These are phyloP conservation scores for Suillus bovinus DNA, from an alignment of 768 basidiomycete species.

Conservation along the genomic window DNA sequence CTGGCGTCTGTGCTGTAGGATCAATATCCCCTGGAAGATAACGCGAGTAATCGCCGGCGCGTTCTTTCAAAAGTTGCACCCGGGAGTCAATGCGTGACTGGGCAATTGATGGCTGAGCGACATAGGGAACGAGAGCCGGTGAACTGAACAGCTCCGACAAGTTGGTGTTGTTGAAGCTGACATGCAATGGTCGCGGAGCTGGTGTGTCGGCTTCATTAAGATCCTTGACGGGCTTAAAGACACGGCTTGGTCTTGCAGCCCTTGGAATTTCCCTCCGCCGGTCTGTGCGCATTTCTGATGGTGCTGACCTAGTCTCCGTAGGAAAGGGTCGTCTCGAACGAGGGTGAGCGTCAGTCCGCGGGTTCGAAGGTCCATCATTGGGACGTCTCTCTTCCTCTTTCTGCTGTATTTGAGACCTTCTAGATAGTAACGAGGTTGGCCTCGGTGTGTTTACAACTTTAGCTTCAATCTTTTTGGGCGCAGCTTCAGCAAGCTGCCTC, in stretches of 20 bases:
- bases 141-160: constrained; percentile 6
- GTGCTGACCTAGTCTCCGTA: neutral
- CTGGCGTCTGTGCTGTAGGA: constrained; percentile 35
- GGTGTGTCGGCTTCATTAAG: neutral
- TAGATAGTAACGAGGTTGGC: neutral
- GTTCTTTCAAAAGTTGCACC: constrained; percentile 35
- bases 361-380: neutral
- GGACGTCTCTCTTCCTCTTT: neutral
- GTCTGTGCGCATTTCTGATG: neutral
- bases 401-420: neutral
- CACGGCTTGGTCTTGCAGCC: neutral
- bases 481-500: neutral
- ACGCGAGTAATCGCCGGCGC: constrained; percentile 53
- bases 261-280: neutral
- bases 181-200: neutral
- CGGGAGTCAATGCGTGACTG: constrained; percentile 15
- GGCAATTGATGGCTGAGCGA: neutral
- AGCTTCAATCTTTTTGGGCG: neutral
- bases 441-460: neutral
- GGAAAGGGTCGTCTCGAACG: neutral
- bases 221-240: neutral
- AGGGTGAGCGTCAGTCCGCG: neutral
- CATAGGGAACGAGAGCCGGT: constrained; percentile 9
- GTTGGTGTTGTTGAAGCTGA: constrained; percentile 7
- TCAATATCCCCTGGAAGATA: constrained; percentile 36